Evolutionary conservation across 192 early-diverging fungal species (phyloP).

Genomic region (Coemansia sp.): DNA sequence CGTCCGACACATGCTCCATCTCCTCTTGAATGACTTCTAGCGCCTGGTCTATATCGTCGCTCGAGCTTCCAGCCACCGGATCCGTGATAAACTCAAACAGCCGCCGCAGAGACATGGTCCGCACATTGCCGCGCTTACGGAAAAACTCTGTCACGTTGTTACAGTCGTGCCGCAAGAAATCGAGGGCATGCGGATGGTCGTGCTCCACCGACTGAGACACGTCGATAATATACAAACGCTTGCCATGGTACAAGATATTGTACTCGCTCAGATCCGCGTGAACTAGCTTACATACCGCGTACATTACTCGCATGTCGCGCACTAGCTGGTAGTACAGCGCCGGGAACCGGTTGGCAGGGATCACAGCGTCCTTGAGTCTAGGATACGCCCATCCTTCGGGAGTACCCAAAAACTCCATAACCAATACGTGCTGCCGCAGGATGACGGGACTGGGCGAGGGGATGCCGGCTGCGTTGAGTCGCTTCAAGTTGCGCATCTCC

Average conservation of each 20-base stretch:
- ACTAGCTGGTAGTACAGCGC: slow-evolving; percentile 81
- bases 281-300: slow-evolving; percentile 89
- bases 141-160: slow-evolving; percentile 94
- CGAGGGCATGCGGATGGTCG: slow-evolving; percentile 95
- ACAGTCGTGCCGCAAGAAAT: slow-evolving; percentile 95
- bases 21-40: slow-evolving; percentile 65
- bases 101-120: slow-evolving; percentile 77
- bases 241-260: slow-evolving; percentile 89
- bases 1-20: slow-evolving; percentile 44
- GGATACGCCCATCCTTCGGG: slow-evolving; percentile 93
- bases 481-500: slow-evolving; percentile 97
- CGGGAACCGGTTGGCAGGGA: slow-evolving; percentile 72
- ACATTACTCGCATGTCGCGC: slow-evolving; percentile 88
- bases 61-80: slow-evolving; percentile 58
- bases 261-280: slow-evolving; percentile 99
- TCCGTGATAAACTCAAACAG: slow-evolving; percentile 89
- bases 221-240: slow-evolving; percentile 88
- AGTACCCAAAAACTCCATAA: slow-evolving; percentile 95
- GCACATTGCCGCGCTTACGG: slow-evolving; percentile 67
- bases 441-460: slow-evolving; percentile 88
- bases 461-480: slow-evolving; percentile 81
- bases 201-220: slow-evolving; percentile 99
- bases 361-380: slow-evolving; percentile 89
- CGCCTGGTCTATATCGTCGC: slow-evolving; percentile 68
- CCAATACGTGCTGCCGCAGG: slow-evolving; percentile 88